Evolutionary conservation across 768 basidiomycete genomes (phyloP).

Genomic region (Sporobolomyces roseus): DNA sequence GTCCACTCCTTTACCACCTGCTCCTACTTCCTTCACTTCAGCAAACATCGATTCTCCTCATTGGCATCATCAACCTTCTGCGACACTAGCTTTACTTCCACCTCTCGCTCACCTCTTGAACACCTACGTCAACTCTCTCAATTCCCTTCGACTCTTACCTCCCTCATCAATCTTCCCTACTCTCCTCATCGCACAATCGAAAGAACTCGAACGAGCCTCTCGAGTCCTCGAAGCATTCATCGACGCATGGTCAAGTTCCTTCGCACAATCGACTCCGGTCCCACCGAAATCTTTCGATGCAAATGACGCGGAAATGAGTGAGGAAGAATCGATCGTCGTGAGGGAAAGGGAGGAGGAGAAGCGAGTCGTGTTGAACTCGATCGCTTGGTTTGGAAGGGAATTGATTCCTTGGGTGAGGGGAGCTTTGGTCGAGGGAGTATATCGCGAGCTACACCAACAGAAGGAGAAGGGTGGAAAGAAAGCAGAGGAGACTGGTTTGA

Average conservation of each 20-base stretch:
- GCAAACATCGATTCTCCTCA: not conserved
- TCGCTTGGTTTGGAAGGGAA: constrained; percentile 32
- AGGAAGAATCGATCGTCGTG: constrained; percentile 5
- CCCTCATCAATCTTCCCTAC: constrained; percentile 11
- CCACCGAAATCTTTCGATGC: not conserved
- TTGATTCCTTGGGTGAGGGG: constrained; percentile 37
- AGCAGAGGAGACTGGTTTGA: not conserved
- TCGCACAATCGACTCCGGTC: not conserved
- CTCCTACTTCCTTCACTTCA: not conserved
- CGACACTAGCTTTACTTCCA: constrained; percentile 28
- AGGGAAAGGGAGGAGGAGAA: constrained; percentile 24
- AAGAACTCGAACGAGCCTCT: constrained; percentile 34
- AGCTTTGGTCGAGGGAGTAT: constrained; percentile 26
- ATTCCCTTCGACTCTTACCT: constrained; percentile 37
- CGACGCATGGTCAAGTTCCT: constrained; percentile 34
- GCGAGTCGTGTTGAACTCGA: constrained; percentile 7
- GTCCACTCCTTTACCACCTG: constrained; percentile 10
- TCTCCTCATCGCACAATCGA: constrained; percentile 7
- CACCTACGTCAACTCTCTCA: constrained; percentile 34
- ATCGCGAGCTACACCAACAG: constrained; percentile 12
- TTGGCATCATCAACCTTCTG: constrained; percentile 30
- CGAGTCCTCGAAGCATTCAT: constrained; percentile 38
- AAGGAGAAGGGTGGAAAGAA: too few relatives aligned
- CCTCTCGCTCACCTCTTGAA: constrained; percentile 40
- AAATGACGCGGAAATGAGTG: not conserved